Conservation (phyloP, 768 basidiomycete species). For the Agrocybe pediades region DNA sequence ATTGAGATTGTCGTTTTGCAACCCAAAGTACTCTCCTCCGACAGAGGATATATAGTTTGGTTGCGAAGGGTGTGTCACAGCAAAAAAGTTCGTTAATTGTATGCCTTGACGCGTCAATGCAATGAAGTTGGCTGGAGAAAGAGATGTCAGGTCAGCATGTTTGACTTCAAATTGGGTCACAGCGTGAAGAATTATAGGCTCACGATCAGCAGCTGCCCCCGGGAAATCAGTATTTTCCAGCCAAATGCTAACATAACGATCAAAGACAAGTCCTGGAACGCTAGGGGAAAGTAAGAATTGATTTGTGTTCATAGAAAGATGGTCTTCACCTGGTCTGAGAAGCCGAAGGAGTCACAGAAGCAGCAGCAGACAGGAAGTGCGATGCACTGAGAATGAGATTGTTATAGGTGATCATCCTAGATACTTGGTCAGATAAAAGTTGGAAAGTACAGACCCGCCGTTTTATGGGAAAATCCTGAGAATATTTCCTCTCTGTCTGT, state of each 20-base stretch:
- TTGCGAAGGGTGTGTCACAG: constrained; percentile 58
- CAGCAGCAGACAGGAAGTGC: too few species aligned
- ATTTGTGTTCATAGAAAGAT: too few species aligned
- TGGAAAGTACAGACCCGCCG: too few species aligned
- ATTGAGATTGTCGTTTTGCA: constrained; percentile 41
- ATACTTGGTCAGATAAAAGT: too few species aligned
- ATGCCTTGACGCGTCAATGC: constrained; percentile 53
- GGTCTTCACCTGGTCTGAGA: too few species aligned
- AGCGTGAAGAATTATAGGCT: constrained; percentile 5
- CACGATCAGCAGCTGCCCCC: constrained; percentile 26
- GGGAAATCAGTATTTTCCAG: constrained; percentile 64
- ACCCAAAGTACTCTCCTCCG: constrained; percentile 57
- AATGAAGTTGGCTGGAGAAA: constrained; percentile 23
- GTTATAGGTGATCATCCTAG: too few species aligned
- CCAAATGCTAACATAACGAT: constrained; percentile 46
- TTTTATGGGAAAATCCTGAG: too few species aligned
- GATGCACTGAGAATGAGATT: too few species aligned
- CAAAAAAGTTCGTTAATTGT: constrained; percentile 45
- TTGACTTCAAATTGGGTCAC: not conserved
- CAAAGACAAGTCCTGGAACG: constrained; percentile 27
- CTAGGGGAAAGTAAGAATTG: too few species aligned
- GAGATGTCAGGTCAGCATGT: not conserved
- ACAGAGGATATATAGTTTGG: constrained; percentile 57
- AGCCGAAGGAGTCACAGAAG: too few species aligned
- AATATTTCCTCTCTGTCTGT: too few species aligned